Conservation (phyloP, 805 yeast genomes). For the Candida hungchunana region DNA sequence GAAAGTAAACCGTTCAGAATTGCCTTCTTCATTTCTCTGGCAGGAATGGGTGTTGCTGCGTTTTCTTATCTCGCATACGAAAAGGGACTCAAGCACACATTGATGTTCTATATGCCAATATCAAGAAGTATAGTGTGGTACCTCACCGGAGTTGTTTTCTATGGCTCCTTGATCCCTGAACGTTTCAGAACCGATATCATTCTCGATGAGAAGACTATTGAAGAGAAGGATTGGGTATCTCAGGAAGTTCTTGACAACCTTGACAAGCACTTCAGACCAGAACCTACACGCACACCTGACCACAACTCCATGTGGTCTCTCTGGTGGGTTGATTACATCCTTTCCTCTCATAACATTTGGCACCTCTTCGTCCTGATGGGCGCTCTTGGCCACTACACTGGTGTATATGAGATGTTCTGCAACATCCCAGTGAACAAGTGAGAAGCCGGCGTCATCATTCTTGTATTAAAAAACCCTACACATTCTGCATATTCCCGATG, state of each 20-base stretch:
- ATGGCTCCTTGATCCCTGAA: conserved; percentile 87
- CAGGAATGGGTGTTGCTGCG: conserved; percentile 69
- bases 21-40: conserved; percentile 72
- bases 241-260: conserved; percentile 29
- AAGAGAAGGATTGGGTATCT: conserved; percentile 29
- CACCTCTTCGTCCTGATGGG: conserved; percentile 89
- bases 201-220: conserved; percentile 42
- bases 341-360: conserved; percentile 89
- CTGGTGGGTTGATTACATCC: conserved; percentile 81
- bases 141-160: conserved; percentile 76
- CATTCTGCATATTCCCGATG: too few species aligned
- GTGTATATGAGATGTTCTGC: conserved; percentile 67
- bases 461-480: too few species aligned
- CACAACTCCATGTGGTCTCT: conserved; percentile 44
- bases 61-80: conserved; percentile 49
- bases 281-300: conserved; percentile 33
- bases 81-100: conserved; percentile 52
- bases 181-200: conserved; percentile 72
- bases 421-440: conserved; percentile 26
- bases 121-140: conserved; percentile 72
- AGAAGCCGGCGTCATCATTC: too few species aligned
- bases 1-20: conserved; percentile 79
- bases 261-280: conserved; percentile 36
- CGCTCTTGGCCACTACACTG: conserved; percentile 81
- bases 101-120: conserved; percentile 61